These are phyloP conservation scores for Pythium vanterpoolii DNA, from an alignment of 352 stramenopile species.

Conservation along the genomic window DNA sequence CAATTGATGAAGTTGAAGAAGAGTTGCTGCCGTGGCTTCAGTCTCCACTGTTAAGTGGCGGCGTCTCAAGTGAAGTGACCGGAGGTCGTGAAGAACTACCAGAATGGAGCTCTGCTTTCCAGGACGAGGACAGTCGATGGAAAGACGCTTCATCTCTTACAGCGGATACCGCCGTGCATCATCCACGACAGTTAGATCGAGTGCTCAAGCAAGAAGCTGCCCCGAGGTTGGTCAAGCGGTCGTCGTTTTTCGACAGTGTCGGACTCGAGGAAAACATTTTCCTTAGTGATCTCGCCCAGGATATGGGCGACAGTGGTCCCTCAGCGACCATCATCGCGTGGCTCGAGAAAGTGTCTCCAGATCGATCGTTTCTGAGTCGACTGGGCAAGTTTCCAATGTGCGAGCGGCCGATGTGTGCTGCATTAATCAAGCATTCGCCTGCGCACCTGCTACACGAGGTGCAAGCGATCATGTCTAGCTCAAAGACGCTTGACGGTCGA, in stretches of 20 bases:
- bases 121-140: conserved; percentile 19
- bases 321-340: conserved; percentile 65
- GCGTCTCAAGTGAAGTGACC: conserved; percentile 28
- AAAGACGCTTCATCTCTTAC: conserved; percentile 6
- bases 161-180: neutral
- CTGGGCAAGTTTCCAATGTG: conserved; percentile 69
- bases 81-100: conserved; percentile 20
- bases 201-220: conserved; percentile 8
- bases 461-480: conserved; percentile 62
- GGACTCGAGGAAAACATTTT: conserved; percentile 45
- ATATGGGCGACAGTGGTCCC: conserved; percentile 57
- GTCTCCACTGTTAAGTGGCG: conserved; percentile 75
- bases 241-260: conserved; percentile 26
- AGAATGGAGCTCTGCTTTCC: conserved; percentile 20
- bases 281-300: conserved; percentile 46
- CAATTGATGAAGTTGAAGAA: conserved; percentile 74
- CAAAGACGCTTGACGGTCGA: conserved; percentile 19
- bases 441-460: conserved; percentile 74
- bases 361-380: conserved; percentile 75
- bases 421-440: conserved; percentile 78
- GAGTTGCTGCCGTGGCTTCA: conserved; percentile 83
- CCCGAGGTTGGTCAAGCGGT: conserved; percentile 17
- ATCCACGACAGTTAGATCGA: conserved; percentile 11
- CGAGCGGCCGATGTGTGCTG: conserved; percentile 67
- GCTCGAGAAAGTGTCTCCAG: conserved; percentile 69